A percentile compares a stretch with the other conserved stretches of the same genome.
phyloP scores from a whole-genome alignment of 2,329 filamentous ascomycete species.

The Onygenales sp. region DNA sequence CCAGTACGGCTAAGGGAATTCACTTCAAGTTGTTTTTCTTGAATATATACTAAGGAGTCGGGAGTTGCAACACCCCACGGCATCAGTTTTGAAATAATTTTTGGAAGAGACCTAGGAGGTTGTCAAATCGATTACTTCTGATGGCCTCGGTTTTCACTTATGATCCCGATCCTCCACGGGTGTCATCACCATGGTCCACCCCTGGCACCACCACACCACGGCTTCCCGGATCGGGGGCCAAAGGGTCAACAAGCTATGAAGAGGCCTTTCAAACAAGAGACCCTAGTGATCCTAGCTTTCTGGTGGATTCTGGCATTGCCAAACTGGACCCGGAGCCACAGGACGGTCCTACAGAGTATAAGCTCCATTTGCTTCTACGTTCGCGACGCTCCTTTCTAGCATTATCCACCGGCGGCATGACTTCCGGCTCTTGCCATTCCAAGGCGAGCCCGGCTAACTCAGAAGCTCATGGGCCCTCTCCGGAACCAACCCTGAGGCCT shows the following conservation, averaged over 20 bases:
- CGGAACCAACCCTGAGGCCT: constrained; percentile 25
- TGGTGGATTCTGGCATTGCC: constrained; percentile 55
- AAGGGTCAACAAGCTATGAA: constrained; percentile 17
- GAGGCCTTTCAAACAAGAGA: constrained; percentile 29
- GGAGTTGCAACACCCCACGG: not conserved
- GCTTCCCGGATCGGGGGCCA: constrained; percentile 17
- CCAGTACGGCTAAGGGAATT: not conserved
- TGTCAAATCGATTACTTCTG: not conserved
- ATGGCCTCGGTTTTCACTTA: constrained; percentile 98
- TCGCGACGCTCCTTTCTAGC: constrained; percentile 63
- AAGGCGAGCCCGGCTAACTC: constrained; percentile 17
- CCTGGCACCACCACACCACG: constrained; percentile 39
- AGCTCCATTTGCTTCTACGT: constrained; percentile 78
- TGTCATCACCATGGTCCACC: constrained; percentile 81
- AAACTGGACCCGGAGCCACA: constrained; percentile 85
- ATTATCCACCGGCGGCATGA: constrained; percentile 55
- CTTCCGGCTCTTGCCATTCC: constrained; percentile 44
- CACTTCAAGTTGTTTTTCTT: no score
- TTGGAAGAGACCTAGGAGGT: not conserved
- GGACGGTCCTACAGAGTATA: constrained; percentile 92
- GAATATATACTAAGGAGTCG: not conserved
- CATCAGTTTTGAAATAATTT: not conserved
- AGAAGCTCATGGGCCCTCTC: constrained; percentile 17
- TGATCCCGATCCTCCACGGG: constrained; percentile 75
- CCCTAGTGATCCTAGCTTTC: constrained; percentile 28